Percentiles rank a stretch among this genome's conserved stretches.
These are phyloP conservation scores for Boletus bicolor DNA, from an alignment of 768 basidiomycete species.

Conservation along the genomic window DNA sequence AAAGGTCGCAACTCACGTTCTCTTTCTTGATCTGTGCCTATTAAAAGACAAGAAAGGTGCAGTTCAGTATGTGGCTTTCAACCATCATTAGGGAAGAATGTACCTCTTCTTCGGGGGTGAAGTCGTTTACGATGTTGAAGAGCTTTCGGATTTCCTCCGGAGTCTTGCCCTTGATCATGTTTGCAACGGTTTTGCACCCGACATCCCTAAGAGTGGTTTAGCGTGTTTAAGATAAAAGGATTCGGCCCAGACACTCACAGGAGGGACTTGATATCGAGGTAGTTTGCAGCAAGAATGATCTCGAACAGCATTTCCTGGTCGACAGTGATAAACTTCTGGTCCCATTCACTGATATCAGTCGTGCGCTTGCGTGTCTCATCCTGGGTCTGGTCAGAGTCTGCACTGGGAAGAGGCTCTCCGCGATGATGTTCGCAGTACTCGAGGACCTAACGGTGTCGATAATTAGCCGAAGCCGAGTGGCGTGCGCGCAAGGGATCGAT, in stretches of 20 bases:
- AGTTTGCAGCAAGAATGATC: constrained; percentile 99
- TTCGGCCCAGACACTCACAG: constrained; percentile 54
- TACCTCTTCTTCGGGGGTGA: constrained; percentile 99
- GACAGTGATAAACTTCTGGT: constrained; percentile 96
- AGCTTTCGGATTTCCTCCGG: constrained; percentile 99
- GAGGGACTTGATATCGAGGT: constrained; percentile 98
- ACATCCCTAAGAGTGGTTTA: constrained; percentile 64
- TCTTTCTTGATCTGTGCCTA: constrained; percentile 99
- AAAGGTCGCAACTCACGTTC: constrained; percentile 61
- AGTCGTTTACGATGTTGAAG: constrained; percentile 97
- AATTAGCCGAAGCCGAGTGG: constrained; percentile 6
- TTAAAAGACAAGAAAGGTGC: constrained; percentile 7
- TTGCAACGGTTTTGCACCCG: constrained; percentile 97
- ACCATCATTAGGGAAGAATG: constrained; percentile 15
- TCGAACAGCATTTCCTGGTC: constrained; percentile 99
- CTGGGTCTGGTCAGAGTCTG: constrained; percentile 74
- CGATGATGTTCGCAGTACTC: constrained; percentile 99
- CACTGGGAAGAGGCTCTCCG: constrained; percentile 89
- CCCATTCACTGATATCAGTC: constrained; percentile 99
- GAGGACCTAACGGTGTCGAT: constrained; percentile 61
- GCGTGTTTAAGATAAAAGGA: not conserved
- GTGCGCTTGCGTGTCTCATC: constrained; percentile 97
- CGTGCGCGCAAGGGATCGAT: not conserved
- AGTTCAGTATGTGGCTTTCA: constrained; percentile 1
- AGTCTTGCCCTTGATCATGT: constrained; percentile 99